Base-by-base conservation (phyloP, 139 green algal genomes). In the Deuterostichococcus epilithicus region DNA sequence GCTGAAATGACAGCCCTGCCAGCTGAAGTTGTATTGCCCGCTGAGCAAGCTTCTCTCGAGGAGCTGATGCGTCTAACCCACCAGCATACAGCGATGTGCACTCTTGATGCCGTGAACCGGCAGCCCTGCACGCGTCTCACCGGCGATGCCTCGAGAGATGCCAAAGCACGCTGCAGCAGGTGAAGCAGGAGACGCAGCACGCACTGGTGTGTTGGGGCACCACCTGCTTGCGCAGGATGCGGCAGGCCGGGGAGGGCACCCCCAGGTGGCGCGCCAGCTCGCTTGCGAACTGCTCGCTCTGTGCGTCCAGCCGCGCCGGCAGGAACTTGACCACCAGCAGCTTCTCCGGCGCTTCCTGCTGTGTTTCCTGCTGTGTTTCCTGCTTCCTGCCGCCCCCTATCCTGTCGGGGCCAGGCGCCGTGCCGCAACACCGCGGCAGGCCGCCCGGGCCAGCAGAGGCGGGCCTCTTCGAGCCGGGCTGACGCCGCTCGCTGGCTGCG, bases 211-310 rank as follows among this genome's bases (percentile, higher is more conserved):
- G 23, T 63, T 26, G 5, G 0, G 35, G 37, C 20, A 42, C 6
- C 75, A 32, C 65, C 44, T 34, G 32, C 23, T 37, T 38, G 5
- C 30, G 63, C 63, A 38, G 63, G 30, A 69, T 69, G 65, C 89
- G 81, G 74, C 79, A 89, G 28, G 83, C 79, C 2, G 91, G 91
- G 0, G 85, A 81, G 36, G 63, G 80, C 45, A 96, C 88, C 63
- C 86, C 86, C 63, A 96, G 38, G 78, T 95, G 86, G 15, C 81
- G 77, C 15, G 91, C 90, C 30, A 96, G 81, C 85, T 95, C 91
- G 32, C 88, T 89, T 30, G 91, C 91, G 84, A 96, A 95, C 76
- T 92, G 90, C 85, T 95, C 91, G 1, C 76, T 82, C 84, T 95
- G 86, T 28, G 73, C 74, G 15, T 78, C 73, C 68, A 93, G 81